Percentiles rank a stretch among this genome's conserved stretches.
Evolutionary conservation across 2,329 filamentous ascomycete species (phyloP).

Genomic region (Fusarium subtropicale): DNA sequence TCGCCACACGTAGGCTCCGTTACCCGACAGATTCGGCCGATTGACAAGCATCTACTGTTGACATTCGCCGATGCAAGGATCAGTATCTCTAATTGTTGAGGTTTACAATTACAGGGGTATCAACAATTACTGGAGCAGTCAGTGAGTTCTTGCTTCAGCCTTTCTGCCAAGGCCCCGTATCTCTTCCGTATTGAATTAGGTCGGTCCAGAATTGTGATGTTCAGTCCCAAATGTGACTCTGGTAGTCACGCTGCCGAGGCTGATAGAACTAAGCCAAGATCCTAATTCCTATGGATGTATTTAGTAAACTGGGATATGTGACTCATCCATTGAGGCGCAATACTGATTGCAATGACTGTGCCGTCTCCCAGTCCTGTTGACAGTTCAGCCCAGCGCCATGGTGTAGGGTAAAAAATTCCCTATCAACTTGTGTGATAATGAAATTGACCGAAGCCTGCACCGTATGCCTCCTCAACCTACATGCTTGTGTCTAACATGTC

Average conservation of each 20-base stretch:
- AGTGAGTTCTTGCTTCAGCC: neutral
- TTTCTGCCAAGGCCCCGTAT: neutral
- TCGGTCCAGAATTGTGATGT: neutral
- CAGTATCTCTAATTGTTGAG: neutral
- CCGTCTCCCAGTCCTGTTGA: neutral
- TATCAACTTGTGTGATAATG: neutral
- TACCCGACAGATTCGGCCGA: slow-evolving; percentile 33
- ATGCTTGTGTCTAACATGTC: neutral
- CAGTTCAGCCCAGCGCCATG: no score
- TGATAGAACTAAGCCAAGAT: neutral
- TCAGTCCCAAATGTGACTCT: neutral
- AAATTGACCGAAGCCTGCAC: neutral
- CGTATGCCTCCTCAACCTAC: neutral
- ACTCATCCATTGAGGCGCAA: neutral
- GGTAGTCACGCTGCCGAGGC: neutral
- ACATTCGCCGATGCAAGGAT: neutral
- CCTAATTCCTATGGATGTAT: no score
- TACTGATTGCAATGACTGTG: neutral
- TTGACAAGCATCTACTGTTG: slow-evolving; percentile 3
- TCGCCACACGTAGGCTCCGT: slow-evolving; percentile 39
- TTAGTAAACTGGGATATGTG: neutral
- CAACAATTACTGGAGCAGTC: neutral
- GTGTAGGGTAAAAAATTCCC: neutral
- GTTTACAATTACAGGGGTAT: neutral
- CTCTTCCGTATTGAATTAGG: neutral